Percentiles rank a stretch among this genome's conserved stretches.
These are phyloP conservation scores for Ceratocystis huliohia DNA, from an alignment of 2,329 filamentous ascomycete species.

Conservation along the genomic window DNA sequence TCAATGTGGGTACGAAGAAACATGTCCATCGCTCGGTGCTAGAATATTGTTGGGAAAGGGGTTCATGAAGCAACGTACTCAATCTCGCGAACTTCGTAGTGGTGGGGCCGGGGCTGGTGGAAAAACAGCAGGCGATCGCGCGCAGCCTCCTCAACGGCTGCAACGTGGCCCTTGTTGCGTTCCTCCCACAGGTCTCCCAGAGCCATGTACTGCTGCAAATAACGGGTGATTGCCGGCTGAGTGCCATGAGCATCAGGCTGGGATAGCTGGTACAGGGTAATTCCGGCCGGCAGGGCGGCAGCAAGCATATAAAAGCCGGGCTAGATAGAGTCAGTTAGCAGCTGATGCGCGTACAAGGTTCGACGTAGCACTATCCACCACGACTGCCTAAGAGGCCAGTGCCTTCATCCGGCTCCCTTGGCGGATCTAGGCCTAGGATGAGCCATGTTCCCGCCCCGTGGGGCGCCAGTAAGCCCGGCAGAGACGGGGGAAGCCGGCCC, in stretches of 20 bases:
- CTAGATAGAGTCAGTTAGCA: constrained; percentile 27
- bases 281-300: constrained; percentile 34
- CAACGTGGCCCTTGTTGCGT: constrained; percentile 41
- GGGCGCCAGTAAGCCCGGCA: neutral
- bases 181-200: constrained; percentile 37
- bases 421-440: neutral
- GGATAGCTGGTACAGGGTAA: constrained; percentile 38
- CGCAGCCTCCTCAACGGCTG: constrained; percentile 42
- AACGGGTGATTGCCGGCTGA: constrained; percentile 34
- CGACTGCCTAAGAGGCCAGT: no score
- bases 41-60: neutral
- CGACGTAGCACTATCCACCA: no score
- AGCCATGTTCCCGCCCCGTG: neutral
- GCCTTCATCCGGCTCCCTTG: neutral
- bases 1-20: no score
- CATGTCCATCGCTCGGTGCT: no score
- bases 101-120: constrained; percentile 34
- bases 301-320: constrained; percentile 37
- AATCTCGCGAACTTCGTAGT: constrained; percentile 42
- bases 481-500: neutral
- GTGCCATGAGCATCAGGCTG: constrained; percentile 39
- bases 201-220: constrained; percentile 37
- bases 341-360: neutral
- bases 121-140: constrained; percentile 45
- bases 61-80: constrained; percentile 37